phyloP scores from a whole-genome alignment of 2,329 filamentous ascomycete species.

The Alternaria dauci region DNA sequence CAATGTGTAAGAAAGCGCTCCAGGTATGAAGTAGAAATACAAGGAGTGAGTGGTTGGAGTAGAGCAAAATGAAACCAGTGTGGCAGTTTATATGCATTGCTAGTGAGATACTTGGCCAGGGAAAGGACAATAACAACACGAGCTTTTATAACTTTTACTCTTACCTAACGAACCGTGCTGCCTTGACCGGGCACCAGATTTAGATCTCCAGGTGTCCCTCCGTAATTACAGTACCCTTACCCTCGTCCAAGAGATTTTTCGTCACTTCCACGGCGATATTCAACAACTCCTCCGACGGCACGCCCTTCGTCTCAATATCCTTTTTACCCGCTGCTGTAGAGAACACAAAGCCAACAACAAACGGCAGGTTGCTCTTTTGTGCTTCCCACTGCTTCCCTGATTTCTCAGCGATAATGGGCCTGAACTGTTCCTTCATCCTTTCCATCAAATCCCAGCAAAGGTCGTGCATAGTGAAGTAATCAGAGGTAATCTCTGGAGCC shows the following conservation, averaged over 20 bases:
- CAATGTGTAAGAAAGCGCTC: too few relatives aligned
- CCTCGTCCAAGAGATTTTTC: too few relatives aligned
- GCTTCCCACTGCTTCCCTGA: background rate
- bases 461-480: conserved; percentile 2
- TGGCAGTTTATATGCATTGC: too few relatives aligned
- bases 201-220: background rate
- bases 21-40: too few relatives aligned
- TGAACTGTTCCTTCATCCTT: background rate
- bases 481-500: background rate
- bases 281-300: background rate
- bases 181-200: background rate
- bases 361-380: background rate
- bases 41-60: too few relatives aligned
- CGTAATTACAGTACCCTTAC: background rate
- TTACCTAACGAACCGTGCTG: too few relatives aligned
- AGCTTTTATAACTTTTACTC: too few relatives aligned
- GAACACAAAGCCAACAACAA: conserved; percentile 2
- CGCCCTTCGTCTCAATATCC: background rate
- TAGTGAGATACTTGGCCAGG: too few relatives aligned
- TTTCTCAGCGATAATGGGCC: background rate
- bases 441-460: background rate
- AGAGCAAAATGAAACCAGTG: too few relatives aligned
- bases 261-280: background rate
- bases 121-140: too few relatives aligned
- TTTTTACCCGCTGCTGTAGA: background rate